These are phyloP conservation scores for Cordia subcordata DNA, from an alignment of 257 asterid genomes.

Conservation along the genomic window DNA sequence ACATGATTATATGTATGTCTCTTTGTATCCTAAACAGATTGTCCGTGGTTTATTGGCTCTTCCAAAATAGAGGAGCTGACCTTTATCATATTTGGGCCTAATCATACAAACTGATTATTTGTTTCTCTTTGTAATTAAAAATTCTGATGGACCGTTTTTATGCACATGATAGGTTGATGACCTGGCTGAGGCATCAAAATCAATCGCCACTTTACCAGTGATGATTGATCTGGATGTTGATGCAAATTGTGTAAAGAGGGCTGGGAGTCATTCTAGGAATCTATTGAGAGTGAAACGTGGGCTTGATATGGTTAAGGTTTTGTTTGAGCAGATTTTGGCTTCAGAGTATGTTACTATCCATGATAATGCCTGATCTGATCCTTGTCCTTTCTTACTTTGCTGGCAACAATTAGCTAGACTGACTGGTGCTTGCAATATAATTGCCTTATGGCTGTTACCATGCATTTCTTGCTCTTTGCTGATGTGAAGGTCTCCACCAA, in stretches of 20 bases:
- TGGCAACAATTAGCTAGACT: neutral
- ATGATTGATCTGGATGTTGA: slow-evolving; percentile 81
- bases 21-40: neutral
- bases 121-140: neutral
- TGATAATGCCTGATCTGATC: neutral
- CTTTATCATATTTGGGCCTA: neutral
- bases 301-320: slow-evolving; percentile 81
- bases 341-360: slow-evolving; percentile 49
- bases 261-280: slow-evolving; percentile 92
- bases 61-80: neutral
- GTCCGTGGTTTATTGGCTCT: neutral
- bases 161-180: slow-evolving; percentile 54
- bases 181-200: slow-evolving; percentile 69
- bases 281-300: slow-evolving; percentile 93
- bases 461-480: too few relatives aligned
- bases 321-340: slow-evolving; percentile 75
- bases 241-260: slow-evolving; percentile 59
- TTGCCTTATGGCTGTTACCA: too few relatives aligned
- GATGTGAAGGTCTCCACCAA: too few relatives aligned
- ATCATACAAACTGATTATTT: neutral
- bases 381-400: neutral
- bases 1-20: neutral
- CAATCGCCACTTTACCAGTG: slow-evolving; percentile 42
- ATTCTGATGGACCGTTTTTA: slow-evolving; percentile 3
- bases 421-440: too few relatives aligned